Conservation (phyloP, 2,329 filamentous ascomycete genomes). For the Talaromyces pinophilus region DNA sequence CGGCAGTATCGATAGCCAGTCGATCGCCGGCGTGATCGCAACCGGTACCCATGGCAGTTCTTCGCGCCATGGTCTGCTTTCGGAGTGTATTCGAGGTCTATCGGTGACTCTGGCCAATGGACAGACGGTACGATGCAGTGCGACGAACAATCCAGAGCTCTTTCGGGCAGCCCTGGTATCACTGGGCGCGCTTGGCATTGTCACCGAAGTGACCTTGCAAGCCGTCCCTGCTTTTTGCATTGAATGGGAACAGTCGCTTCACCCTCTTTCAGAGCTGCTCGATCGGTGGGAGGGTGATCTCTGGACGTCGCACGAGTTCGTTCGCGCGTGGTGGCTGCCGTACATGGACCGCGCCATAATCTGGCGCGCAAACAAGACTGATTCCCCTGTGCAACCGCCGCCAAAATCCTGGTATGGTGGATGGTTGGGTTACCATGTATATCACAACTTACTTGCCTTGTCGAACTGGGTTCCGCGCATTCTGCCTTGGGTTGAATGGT, state of each 20-base stretch:
- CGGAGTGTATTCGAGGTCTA: constrained; percentile 71
- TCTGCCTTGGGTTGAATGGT: constrained; percentile 89
- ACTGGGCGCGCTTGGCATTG: constrained; percentile 85
- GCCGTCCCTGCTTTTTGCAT: constrained; percentile 81
- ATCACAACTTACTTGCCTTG: constrained; percentile 85
- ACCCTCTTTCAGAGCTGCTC: constrained; percentile 68
- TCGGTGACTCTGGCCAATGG: constrained; percentile 83
- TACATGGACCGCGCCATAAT: constrained; percentile 85
- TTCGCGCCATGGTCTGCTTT: constrained; percentile 78
- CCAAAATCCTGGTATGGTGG: constrained; percentile 77
- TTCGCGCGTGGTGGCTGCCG: constrained; percentile 96
- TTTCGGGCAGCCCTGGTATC: constrained; percentile 87
- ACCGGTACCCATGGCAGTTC: constrained; percentile 94
- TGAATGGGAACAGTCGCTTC: constrained; percentile 79
- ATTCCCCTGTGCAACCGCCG: constrained; percentile 60
- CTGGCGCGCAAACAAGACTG: constrained; percentile 82
- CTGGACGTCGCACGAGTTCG: constrained; percentile 85
- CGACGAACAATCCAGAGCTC: constrained; percentile 68
- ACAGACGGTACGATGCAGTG: constrained; percentile 67
- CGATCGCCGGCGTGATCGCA: constrained; percentile 85
- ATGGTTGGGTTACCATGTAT: constrained; percentile 79
- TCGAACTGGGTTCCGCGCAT: constrained; percentile 75
- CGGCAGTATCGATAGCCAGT: constrained; percentile 93
- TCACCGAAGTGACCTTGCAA: constrained; percentile 84
- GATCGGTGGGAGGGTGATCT: constrained; percentile 70